Evolutionary conservation across 2,329 filamentous ascomycete species (phyloP).

Genomic region (Graphium sp.): DNA sequence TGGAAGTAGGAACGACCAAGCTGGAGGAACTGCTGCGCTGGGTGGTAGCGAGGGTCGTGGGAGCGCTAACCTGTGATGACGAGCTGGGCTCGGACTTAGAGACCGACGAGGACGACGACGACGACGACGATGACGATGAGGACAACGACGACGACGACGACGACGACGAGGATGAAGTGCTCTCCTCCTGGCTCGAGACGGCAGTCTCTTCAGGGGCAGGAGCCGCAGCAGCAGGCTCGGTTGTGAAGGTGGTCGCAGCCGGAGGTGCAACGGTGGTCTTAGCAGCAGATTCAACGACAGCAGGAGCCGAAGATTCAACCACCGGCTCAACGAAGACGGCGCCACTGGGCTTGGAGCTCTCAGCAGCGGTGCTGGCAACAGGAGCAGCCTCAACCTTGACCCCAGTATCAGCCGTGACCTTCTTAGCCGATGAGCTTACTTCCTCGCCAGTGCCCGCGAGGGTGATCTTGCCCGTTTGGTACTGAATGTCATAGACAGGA

Average conservation of each 20-base stretch:
- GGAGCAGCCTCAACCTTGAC: neutral
- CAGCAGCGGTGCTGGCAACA: neutral
- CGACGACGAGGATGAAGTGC: no score
- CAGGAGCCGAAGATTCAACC: constrained; percentile 1
- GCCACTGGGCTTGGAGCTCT: neutral
- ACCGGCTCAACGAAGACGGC: neutral
- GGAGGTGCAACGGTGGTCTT: neutral
- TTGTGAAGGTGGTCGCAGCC: neutral
- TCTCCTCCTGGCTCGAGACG: no score
- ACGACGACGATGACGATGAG: no score
- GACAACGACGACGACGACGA: no score
- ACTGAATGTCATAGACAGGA: constrained; percentile 33
- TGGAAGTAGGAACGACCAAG: no score
- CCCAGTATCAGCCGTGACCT: neutral
- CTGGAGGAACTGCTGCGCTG: no score
- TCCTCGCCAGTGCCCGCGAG: constrained; percentile 1
- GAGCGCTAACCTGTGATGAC: no score
- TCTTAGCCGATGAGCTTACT: neutral
- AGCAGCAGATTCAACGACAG: constrained; percentile 1
- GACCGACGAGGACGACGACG: neutral
- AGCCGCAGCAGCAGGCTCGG: neutral
- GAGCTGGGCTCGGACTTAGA: neutral
- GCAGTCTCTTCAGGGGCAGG: neutral
- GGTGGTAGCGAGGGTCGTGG: no score
- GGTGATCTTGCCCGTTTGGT: constrained; percentile 24